These are phyloP conservation scores for Umbelopsis sp. DNA, from an alignment of 192 early-diverging fungal genomes.

Conservation along the genomic window DNA sequence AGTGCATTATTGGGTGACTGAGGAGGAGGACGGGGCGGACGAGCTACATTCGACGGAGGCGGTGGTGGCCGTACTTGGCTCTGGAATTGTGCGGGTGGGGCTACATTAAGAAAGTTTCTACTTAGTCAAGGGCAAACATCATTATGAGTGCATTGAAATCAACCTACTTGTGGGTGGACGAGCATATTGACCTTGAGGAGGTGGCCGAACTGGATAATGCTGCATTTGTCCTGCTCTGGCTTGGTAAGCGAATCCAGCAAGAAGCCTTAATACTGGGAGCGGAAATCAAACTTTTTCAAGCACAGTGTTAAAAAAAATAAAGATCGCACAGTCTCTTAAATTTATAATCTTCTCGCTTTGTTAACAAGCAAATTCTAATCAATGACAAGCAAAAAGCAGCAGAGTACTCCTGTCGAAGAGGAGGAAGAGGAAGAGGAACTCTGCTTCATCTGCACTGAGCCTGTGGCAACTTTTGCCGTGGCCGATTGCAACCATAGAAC, in stretches of 20 bases:
- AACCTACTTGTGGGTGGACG: neutral
- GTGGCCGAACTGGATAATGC: neutral
- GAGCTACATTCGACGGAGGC: neutral
- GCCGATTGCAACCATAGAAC: constrained; percentile 92
- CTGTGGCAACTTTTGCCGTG: constrained; percentile 78
- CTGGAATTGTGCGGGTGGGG: no score
- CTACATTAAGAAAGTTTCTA: no score
- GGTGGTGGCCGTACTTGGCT: neutral
- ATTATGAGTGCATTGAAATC: no score
- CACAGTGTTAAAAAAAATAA: neutral
- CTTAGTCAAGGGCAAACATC: no score
- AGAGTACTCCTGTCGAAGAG: constrained; percentile 30
- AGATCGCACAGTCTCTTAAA: constrained; percentile 9
- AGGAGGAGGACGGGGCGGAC: neutral
- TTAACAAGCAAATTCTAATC: neutral
- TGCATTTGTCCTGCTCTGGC: neutral
- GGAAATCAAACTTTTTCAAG: neutral
- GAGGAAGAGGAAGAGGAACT: constrained; percentile 44
- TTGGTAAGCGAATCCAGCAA: neutral
- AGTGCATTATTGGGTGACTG: neutral
- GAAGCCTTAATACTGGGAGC: neutral
- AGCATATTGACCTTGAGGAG: neutral
- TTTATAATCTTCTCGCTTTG: neutral
- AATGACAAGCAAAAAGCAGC: constrained; percentile 5
- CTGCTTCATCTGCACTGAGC: constrained; percentile 93